phyloP scores from a whole-genome alignment of 805 yeast genomes.

The Candida rishiriensis region DNA sequence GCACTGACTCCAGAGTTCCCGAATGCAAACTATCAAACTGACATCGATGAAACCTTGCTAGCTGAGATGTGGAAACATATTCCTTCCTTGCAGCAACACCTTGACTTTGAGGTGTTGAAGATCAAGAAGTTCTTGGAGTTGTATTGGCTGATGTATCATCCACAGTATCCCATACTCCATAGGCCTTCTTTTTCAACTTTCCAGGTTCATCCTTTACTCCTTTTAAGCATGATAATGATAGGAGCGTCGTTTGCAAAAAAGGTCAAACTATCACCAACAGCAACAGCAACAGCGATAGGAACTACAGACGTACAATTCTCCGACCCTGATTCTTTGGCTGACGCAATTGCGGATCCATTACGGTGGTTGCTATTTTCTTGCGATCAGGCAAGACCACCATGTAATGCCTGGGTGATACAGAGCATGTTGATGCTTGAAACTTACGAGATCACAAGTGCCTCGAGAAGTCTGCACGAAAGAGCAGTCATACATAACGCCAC shows the following conservation, averaged over 20 bases:
- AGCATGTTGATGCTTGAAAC: conserved; percentile 43
- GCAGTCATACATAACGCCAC: conserved; percentile 49
- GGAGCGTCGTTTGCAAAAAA: conserved; percentile 37
- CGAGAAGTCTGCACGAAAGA: conserved; percentile 44
- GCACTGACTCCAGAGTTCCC: conserved; percentile 23
- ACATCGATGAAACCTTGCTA: conserved; percentile 11
- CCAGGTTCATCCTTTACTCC: conserved; percentile 45
- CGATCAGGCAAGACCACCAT: conserved; percentile 41
- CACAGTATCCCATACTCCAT: conserved; percentile 47
- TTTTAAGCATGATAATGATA: conserved; percentile 51
- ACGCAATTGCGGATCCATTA: conserved; percentile 49
- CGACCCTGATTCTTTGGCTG: conserved; percentile 26
- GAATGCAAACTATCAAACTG: conserved; percentile 17
- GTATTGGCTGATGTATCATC: conserved; percentile 55
- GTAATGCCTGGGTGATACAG: conserved; percentile 47
- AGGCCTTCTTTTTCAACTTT: conserved; percentile 47
- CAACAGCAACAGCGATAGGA: neutral
- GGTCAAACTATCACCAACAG: too few relatives aligned
- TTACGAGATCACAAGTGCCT: conserved; percentile 41
- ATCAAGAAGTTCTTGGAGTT: conserved; percentile 23
- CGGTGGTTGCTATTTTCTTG: conserved; percentile 43
- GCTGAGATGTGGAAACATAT: conserved; percentile 16
- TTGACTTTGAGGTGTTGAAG: conserved; percentile 16
- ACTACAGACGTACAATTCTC: conserved; percentile 6
- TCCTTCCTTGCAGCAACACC: conserved; percentile 14